Evolutionary conservation across 75 land plant species (phyloP), one percentile per base, ranked within the genome.

Genomic region (Azolla pinnata): DNA sequence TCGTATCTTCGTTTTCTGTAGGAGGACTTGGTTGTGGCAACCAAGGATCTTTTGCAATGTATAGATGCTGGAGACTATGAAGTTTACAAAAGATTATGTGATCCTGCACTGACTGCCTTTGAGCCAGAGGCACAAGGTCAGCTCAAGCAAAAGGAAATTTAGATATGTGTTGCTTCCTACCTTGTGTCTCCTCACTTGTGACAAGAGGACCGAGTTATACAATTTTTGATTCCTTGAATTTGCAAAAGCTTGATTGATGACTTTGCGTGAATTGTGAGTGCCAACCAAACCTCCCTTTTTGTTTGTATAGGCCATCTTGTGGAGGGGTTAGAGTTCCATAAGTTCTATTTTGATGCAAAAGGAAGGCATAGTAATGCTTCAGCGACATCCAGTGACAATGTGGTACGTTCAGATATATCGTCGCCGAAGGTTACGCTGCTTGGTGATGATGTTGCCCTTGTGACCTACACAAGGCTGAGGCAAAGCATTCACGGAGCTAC

Each of bases 81-180:
- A 57, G 42, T 65, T 21, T 71, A 71, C 38, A 48, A 71, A 62
- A 38, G 68, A 12, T 49, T 64, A 16, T 71, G 74, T 52, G 69
- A 71, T 0, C 61, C 74, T 47, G 61, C 45, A 17, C 57, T 65
- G 28, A 71, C 74, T 12, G 69, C 67, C 21, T 71, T 71, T 35
- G 74, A 71, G 50, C 68, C 74, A 17, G 49, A 71, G 31, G 45
- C 74, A 29, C 72, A 69, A 62, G 72, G 72, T 62, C 51, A 9
- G 50, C n/a, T n/a, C n/a, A n/a, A n/a, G n/a, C n/a, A n/a, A n/a
- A n/a, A n/a, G n/a, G n/a, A n/a, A n/a, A n/a, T n/a, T n/a, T n/a
- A n/a, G n/a, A n/a, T n/a, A n/a, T n/a, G n/a, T n/a, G n/a, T n/a
- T n/a, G n/a, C n/a, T n/a, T n/a, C n/a, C n/a, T n/a, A n/a, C n/a